Evolutionary conservation across 352 stramenopile species (phyloP).

Genomic region (Peronospora belbahrii): DNA sequence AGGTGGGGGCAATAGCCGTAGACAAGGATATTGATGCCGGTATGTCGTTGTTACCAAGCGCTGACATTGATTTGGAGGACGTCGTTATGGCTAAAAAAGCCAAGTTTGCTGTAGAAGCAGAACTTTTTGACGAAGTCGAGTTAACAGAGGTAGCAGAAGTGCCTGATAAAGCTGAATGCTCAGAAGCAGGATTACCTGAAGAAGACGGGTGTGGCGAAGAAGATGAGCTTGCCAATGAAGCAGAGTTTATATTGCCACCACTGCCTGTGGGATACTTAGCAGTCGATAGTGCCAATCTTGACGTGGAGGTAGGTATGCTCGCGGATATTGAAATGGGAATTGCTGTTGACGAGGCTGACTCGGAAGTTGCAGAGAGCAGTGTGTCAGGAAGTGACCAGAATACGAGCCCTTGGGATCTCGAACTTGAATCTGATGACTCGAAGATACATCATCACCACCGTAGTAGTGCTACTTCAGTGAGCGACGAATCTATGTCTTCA

Average conservation of each 20-base stretch:
- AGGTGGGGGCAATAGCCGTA: constrained; percentile 5
- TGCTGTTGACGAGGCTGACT: constrained; percentile 18
- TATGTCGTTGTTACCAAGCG: constrained; percentile 7
- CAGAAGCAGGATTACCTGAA: constrained; percentile 6
- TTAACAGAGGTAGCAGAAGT: constrained; percentile 8
- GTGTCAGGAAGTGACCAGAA: constrained; percentile 8
- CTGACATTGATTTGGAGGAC: constrained; percentile 6
- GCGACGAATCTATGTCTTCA: constrained; percentile 6
- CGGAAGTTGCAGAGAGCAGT: constrained; percentile 16
- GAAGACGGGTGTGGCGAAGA: constrained; percentile 14
- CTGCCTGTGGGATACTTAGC: constrained; percentile 2
- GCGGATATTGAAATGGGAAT: constrained; percentile 31
- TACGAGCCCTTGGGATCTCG: constrained; percentile 25
- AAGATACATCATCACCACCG: constrained; percentile 5
- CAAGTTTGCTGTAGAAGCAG: constrained; percentile 7
- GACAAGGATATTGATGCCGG: constrained; percentile 15
- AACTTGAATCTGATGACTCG: constrained; percentile 15
- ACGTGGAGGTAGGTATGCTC: constrained; percentile 33
- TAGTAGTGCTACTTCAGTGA: constrained; percentile 1
- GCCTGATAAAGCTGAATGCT: background rate
- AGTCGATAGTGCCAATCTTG: constrained; percentile 10
- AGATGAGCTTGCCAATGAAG: constrained; percentile 10
- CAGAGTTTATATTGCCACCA: constrained; percentile 7
- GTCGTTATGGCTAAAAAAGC: constrained; percentile 12
- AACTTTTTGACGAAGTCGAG: constrained; percentile 11